Evolutionary conservation across 306 rosid species (phyloP), one percentile per base, ranked within the genome.

Genomic region (Medicago lupulina): DNA sequence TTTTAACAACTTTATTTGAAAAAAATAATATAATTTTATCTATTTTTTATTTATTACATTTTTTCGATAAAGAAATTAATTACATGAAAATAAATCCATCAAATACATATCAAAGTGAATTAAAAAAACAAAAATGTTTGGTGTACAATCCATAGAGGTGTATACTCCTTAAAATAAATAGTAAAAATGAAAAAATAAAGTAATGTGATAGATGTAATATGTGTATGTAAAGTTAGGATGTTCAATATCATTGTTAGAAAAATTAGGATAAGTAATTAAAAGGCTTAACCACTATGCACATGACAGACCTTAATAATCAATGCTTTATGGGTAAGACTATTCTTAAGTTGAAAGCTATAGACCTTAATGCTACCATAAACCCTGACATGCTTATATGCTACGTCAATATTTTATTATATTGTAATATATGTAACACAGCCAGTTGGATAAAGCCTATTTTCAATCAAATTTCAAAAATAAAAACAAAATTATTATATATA

Each of bases 371-470:
- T 10, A 1, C 63, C 63, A 57, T 15, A 67, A 67, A 41, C 62
- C 72, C 74, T 53, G 59, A 63, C 79, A 67, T 65, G 21, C 75
- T 80, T 73, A 38, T 19, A 67, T 46, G 14, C 53, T 65, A 79
- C 61, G 78, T 57, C 31, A 28, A 28, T 69, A 73, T 57, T 67
- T 57, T 57, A 58, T 57, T 57, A 58, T 58, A 23, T 5, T 23
- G 1, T 21, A 57, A 10, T 2, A 10, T 2, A n/a, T 6, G 4
- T 11, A 13, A 46, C 12, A 12, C 14, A 43, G 49, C 15, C 49
- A 11, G 15, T 46, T 46, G 51, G 51, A 46, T 16, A 13, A 13
- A 13, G 2, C 16, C 14, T 12, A 46, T 13, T 13, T 46, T 46
- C 51, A 12, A 13, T 46, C 51, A 46, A 46, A 40, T 34, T 28